phyloP scores from a whole-genome alignment of 1,284 basidiomycete species.

The Austroboletus rostrupii region DNA sequence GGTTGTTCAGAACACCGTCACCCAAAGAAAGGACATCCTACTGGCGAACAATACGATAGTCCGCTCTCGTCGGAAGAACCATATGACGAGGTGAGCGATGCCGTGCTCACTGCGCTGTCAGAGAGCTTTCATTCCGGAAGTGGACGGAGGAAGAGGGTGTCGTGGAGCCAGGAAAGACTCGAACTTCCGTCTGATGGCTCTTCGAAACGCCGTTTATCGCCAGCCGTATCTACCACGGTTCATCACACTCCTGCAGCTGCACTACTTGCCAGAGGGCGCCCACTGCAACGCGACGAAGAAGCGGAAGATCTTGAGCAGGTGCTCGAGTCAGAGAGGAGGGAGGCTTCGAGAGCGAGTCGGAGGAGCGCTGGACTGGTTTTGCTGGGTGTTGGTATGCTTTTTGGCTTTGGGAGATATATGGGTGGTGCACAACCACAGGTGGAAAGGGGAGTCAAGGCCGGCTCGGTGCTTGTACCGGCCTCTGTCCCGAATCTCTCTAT shows the following conservation, averaged over 20 bases:
- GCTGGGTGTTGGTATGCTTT: conserved; percentile 64
- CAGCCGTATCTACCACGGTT: conserved; percentile 29
- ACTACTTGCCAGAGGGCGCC: conserved; percentile 41
- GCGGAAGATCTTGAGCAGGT: conserved; percentile 22
- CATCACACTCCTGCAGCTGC: conserved; percentile 28
- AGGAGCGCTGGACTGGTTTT: conserved; percentile 71
- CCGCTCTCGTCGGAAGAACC: conserved; percentile 30
- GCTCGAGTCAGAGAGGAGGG: conserved; percentile 29
- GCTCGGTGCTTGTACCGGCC: conserved; percentile 32
- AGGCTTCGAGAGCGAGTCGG: conserved; percentile 56
- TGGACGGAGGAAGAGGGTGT: conserved; percentile 52
- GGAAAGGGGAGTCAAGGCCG: conserved; percentile 28
- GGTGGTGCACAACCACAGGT: conserved; percentile 28
- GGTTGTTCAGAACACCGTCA: conserved; percentile 28
- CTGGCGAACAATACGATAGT: conserved; percentile 16
- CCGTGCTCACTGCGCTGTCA: conserved; percentile 49
- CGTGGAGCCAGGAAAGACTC: conserved; percentile 62
- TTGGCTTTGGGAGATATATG: conserved; percentile 55
- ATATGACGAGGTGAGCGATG: conserved; percentile 50
- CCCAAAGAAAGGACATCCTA: conserved; percentile 21
- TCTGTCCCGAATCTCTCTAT: conserved; percentile 5
- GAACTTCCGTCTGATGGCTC: conserved; percentile 39
- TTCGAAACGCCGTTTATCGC: conserved; percentile 30
- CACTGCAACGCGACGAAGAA: conserved; percentile 38
- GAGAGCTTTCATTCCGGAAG: conserved; percentile 73